Evolutionary conservation across 1,139 yeast species (phyloP), one percentile per base, ranked within the genome.

Genomic region (Lodderomyces parapsilosis): DNA sequence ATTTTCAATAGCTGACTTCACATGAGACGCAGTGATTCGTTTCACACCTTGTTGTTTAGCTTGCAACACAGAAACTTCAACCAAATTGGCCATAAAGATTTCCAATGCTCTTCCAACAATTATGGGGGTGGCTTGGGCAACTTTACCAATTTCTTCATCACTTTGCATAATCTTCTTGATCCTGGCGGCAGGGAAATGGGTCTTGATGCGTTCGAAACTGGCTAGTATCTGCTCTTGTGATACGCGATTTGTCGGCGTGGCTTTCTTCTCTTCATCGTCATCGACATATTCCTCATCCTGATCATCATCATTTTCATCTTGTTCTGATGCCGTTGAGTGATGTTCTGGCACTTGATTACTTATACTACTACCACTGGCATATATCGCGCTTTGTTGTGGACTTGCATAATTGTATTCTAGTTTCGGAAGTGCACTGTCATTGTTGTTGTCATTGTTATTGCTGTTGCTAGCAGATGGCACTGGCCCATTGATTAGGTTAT

Each of bases 101-200:
- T 93, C 99, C 43, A 93, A 73, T 0, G 98, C 96, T 50, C 96
- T 78, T 8, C 99, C 97, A 10, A 93, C 96, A 24, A 91, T 91
- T 19, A 93, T 86, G 0, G 99, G 99, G 3, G 99, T 93, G 3
- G 97, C 98, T 61, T 91, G 98, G 8, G 99, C 97, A 13, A 94
- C 99, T 63, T 93, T 93, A 4, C 99, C 99, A 40, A 93, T 91
- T 53, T 93, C 99, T 54, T 93, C 99, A 63, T 93, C 99, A 41
- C 96, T 85, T 61, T 93, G 99, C 97, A 93, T 91, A 46, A 93
- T 81, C 58, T 94, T 87, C 69, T 93, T 93, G 60, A 93, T 91
- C 50, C 98, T 79, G 3, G 99, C 99, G 40, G 96, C 95, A 4
- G 99, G 99, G 68, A 93, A 91, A 58, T 93, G 96, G 38, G 98